Evolutionary conservation across 2,329 filamentous ascomycete species (phyloP).

Genomic region (Cladobotryum protrusum): DNA sequence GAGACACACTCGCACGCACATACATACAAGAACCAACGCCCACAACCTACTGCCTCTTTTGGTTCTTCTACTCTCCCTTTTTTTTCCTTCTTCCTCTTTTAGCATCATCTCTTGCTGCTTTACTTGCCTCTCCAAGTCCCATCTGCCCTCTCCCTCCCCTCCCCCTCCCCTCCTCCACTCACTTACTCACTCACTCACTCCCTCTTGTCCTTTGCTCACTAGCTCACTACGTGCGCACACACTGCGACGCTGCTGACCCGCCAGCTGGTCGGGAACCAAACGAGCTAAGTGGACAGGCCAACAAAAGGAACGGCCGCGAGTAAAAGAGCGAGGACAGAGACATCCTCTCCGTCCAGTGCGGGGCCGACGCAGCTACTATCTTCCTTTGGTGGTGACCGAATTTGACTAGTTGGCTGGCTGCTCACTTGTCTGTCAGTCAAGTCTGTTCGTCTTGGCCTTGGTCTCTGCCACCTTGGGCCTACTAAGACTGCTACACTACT

Average conservation of each 20-base stretch:
- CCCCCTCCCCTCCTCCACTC: background rate
- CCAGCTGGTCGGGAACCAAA: constrained; percentile 10
- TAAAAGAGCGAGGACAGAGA: constrained; percentile 18
- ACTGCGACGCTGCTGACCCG: constrained; percentile 12
- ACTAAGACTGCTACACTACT: background rate
- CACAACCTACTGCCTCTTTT: background rate
- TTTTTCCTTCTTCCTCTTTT: background rate
- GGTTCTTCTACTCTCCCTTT: background rate
- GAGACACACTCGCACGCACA: background rate
- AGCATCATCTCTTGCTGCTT: background rate
- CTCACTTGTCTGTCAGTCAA: background rate
- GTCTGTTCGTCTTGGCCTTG: background rate
- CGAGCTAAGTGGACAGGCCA: constrained; percentile 11
- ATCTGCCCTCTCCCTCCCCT: background rate
- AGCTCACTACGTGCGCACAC: constrained; percentile 1
- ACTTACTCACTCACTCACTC: background rate
- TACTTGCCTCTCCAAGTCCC: background rate
- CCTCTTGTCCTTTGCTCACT: background rate
- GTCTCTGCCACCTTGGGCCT: constrained; percentile 1
- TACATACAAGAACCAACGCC: no score
- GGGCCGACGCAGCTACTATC: constrained; percentile 11
- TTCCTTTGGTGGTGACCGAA: constrained; percentile 2
- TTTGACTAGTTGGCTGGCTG: constrained; percentile 7
- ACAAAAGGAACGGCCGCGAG: constrained; percentile 14
- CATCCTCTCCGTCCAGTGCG: constrained; percentile 16